Percentiles rank a stretch among this genome's conserved stretches.
These are phyloP conservation scores for Russula brevipes DNA, from an alignment of 768 basidiomycete genomes.

Conservation along the genomic window DNA sequence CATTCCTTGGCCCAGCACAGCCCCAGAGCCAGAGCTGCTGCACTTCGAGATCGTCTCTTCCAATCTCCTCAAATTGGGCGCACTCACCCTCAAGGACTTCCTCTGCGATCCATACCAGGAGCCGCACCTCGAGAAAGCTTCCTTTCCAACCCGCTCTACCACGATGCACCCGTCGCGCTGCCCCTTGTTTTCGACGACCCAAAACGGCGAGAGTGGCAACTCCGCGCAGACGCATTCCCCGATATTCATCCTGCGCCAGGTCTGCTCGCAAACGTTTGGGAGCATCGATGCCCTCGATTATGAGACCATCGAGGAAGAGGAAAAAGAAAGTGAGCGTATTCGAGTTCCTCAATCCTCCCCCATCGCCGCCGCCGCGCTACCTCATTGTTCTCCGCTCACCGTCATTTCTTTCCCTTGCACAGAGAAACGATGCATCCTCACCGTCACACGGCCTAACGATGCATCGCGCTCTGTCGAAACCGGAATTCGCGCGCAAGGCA, in stretches of 20 bases:
- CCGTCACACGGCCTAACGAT: conserved; percentile 53
- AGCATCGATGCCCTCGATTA: conserved; percentile 26
- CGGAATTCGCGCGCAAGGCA: conserved; percentile 39
- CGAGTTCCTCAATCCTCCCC: neutral
- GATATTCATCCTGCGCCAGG: too few relatives aligned
- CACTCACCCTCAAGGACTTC: conserved; percentile 19
- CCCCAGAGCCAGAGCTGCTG: neutral
- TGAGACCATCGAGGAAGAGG: conserved; percentile 24
- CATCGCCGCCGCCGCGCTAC: neutral
- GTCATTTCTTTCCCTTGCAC: neutral
- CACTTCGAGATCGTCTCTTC: neutral
- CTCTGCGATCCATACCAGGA: conserved; percentile 19
- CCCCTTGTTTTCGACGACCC: conserved; percentile 1
- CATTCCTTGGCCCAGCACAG: too few relatives aligned
- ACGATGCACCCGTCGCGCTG: conserved; percentile 6
- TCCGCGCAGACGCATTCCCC: too few relatives aligned
- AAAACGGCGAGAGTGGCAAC: too few relatives aligned
- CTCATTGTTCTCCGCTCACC: neutral
- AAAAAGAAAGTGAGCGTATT: conserved; percentile 15
- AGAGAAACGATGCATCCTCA: conserved; percentile 60
- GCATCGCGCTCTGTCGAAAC: conserved; percentile 44
- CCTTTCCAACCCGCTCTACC: conserved; percentile 17
- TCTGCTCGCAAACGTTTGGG: too few relatives aligned
- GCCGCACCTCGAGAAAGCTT: conserved; percentile 1
- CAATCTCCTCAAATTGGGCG: conserved; percentile 22